phyloP scores from a whole-genome alignment of 352 stramenopile genomes.

The Pythium grandisporangium region DNA sequence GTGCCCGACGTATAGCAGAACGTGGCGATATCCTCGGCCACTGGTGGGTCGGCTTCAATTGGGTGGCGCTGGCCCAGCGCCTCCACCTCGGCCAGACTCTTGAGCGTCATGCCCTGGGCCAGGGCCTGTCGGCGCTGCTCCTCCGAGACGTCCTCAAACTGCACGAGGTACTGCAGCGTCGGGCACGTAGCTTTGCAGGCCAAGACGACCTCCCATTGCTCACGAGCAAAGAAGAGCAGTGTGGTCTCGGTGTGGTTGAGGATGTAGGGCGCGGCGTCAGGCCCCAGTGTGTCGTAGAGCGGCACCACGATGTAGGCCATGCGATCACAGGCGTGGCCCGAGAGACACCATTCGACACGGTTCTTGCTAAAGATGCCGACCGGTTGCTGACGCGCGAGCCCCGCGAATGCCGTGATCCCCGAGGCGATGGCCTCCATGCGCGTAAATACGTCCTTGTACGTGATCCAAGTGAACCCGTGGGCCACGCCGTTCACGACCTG shows the following conservation, averaged over 20 bases:
- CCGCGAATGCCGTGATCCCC: slow-evolving; percentile 4
- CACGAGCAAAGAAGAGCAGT: slow-evolving; percentile 29
- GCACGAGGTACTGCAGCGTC: slow-evolving; percentile 22
- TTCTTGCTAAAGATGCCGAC: slow-evolving; percentile 43
- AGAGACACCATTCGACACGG: slow-evolving; percentile 33
- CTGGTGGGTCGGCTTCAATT: slow-evolving; percentile 17
- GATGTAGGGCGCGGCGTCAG: slow-evolving; percentile 35
- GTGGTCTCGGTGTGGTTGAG: slow-evolving; percentile 43
- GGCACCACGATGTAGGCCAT: slow-evolving; percentile 36
- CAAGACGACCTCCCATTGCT: slow-evolving; percentile 31
- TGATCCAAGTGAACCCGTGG: slow-evolving; percentile 25
- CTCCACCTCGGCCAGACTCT: slow-evolving; percentile 19
- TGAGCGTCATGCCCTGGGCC: slow-evolving; percentile 14
- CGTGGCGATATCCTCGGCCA: slow-evolving; percentile 78
- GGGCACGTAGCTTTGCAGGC: slow-evolving; percentile 17
- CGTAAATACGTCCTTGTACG: slow-evolving; percentile 21
- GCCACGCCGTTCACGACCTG: slow-evolving; percentile 10
- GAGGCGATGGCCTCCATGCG: slow-evolving; percentile 16
- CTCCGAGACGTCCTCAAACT: slow-evolving; percentile 21
- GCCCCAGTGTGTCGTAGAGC: slow-evolving; percentile 53
- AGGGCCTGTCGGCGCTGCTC: slow-evolving; percentile 13
- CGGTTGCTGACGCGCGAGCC: slow-evolving; percentile 21
- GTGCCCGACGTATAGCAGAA: slow-evolving; percentile 91
- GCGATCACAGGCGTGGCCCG: slow-evolving; percentile 27
- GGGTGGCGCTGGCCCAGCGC: slow-evolving; percentile 13